Percentiles rank a stretch among this genome's conserved stretches.
These are phyloP conservation scores for Saccharomycopsis javanensis DNA, from an alignment of 805 yeast species.

Conservation along the genomic window DNA sequence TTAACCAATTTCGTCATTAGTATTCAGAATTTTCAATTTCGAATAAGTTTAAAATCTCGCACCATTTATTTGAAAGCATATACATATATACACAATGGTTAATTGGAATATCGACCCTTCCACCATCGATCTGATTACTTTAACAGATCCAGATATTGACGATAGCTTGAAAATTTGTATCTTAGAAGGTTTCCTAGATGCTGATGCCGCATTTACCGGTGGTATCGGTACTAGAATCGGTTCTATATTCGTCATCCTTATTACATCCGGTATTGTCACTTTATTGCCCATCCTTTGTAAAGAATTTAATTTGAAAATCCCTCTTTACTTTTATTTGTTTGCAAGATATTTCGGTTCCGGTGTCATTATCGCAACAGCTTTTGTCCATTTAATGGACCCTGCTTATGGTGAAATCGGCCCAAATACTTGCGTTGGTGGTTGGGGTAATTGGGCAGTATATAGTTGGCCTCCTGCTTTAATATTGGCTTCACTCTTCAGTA, in stretches of 20 bases:
- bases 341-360: constrained; percentile 59
- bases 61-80: not conserved
- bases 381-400: constrained; percentile 54
- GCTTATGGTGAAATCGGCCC: constrained; percentile 30
- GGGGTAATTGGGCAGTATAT: constrained; percentile 25
- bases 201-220: constrained; percentile 35
- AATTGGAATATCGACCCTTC: constrained; percentile 23
- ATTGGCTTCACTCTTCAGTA: constrained; percentile 29
- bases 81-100: constrained; percentile 10
- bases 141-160: constrained; percentile 24
- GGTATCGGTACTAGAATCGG: constrained; percentile 40
- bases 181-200: constrained; percentile 32
- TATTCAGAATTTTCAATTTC: too few relatives aligned
- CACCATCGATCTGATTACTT: constrained; percentile 23
- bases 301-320: constrained; percentile 33
- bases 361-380: constrained; percentile 69
- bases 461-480: constrained; percentile 41
- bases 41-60: too few relatives aligned
- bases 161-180: constrained; percentile 35
- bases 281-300: constrained; percentile 37
- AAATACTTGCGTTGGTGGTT: constrained; percentile 21
- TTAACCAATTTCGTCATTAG: too few relatives aligned
- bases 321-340: constrained; percentile 26
- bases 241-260: constrained; percentile 50
- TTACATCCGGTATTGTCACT: constrained; percentile 38